A percentile compares a stretch with the other conserved stretches of the same genome.
These are phyloP conservation scores for Cutaneotrichosporon cyanovorans DNA, from an alignment of 1,284 basidiomycete species.

Conservation along the genomic window DNA sequence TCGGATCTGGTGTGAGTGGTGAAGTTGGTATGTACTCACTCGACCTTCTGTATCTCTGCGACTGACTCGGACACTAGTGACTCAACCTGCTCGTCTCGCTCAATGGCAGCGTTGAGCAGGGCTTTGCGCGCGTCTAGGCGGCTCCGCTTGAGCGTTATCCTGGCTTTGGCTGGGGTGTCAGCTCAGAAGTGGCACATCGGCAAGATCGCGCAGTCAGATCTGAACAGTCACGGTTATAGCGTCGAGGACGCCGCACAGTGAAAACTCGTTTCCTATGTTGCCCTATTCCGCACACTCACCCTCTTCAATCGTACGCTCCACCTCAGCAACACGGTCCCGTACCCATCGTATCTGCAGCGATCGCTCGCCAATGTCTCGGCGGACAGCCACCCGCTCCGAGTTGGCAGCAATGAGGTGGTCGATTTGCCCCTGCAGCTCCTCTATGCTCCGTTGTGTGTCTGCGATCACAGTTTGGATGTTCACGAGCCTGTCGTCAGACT, in stretches of 20 bases:
- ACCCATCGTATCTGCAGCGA: conserved; percentile 26
- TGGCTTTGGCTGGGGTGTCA: conserved; percentile 23
- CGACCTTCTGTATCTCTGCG: conserved; percentile 19
- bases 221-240: no score
- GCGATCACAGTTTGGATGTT: conserved; percentile 60
- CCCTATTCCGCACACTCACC: conserved; percentile 13
- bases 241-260: no score
- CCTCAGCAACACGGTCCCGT: conserved; percentile 20
- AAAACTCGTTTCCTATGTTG: no score
- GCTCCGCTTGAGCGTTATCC: conserved; percentile 20
- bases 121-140: conserved; percentile 22
- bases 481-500: conserved; percentile 52
- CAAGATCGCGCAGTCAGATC: background rate
- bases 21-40: conserved; percentile 18
- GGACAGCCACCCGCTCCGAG: conserved; percentile 49
- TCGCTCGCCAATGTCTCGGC: conserved; percentile 46
- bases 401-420: conserved; percentile 52
- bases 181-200: no score
- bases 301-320: conserved; percentile 23
- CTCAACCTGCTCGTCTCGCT: conserved; percentile 21
- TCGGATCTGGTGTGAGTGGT: conserved; percentile 18
- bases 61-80: conserved; percentile 17
- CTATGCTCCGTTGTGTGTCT: conserved; percentile 59
- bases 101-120: conserved; percentile 23
- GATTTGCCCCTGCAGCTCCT: conserved; percentile 53